Percentiles rank a stretch among this genome's conserved stretches.
These are phyloP conservation scores for Penicillium brevicompactum DNA, from an alignment of 2,329 filamentous ascomycete genomes.

Conservation along the genomic window DNA sequence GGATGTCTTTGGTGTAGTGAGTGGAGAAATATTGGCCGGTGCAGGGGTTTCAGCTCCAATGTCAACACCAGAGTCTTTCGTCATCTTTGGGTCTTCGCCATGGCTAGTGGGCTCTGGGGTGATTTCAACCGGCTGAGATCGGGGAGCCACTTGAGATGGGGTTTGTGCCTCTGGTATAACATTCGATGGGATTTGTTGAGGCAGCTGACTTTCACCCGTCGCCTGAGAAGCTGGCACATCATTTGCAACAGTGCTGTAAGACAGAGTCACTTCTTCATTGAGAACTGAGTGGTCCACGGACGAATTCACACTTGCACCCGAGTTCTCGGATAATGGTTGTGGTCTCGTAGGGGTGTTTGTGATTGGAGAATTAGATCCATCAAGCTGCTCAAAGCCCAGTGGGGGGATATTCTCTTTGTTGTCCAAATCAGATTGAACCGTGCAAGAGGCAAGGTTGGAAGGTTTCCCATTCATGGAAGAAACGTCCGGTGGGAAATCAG, in stretches of 20 bases:
- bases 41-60: neutral
- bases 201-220: neutral
- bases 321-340: conserved; percentile 10
- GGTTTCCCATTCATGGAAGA: neutral
- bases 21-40: neutral
- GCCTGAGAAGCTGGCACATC: neutral
- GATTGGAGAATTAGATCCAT: neutral
- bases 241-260: neutral
- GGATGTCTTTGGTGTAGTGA: neutral
- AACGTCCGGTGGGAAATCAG: conserved; percentile 2
- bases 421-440: conserved; percentile 6
- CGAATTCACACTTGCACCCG: conserved; percentile 5
- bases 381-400: conserved; percentile 2
- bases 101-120: neutral
- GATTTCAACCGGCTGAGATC: neutral
- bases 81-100: neutral
- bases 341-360: conserved; percentile 2
- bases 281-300: conserved; percentile 2
- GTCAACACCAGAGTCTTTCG: neutral
- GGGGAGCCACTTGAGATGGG: neutral
- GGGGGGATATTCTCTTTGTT: conserved; percentile 26
- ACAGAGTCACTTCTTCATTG: neutral
- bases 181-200: neutral
- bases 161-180: neutral
- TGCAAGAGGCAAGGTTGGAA: conserved; percentile 9